Conservation (phyloP, 768 basidiomycete species). For the Boletus edulis region DNA sequence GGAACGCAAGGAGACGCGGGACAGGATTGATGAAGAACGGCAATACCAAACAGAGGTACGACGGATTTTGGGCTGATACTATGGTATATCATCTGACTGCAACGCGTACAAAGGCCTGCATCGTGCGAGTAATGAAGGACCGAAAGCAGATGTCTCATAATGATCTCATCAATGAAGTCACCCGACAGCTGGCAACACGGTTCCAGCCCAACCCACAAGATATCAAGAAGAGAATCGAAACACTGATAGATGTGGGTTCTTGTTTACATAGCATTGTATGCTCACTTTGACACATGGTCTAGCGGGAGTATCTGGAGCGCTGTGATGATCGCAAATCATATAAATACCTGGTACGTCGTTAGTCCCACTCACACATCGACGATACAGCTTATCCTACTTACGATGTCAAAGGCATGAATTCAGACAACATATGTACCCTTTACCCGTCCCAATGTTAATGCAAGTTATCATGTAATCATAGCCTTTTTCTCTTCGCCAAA, state of each 20-base stretch:
- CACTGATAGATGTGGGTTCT: conserved; percentile 79
- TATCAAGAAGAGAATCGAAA: conserved; percentile 94
- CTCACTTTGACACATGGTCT: neutral
- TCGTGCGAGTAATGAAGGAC: conserved; percentile 98
- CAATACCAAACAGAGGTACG: conserved; percentile 85
- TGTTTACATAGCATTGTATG: neutral
- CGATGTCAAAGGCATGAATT: conserved; percentile 24
- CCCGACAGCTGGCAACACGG: conserved; percentile 75
- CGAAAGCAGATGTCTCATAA: conserved; percentile 86
- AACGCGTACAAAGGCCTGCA: conserved; percentile 72
- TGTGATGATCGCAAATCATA: conserved; percentile 87
- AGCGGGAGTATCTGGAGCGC: conserved; percentile 95
- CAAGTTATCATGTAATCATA: neutral
- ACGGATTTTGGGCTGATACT: neutral
- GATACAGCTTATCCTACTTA: conserved; percentile 2
- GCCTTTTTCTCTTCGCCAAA: too few species aligned
- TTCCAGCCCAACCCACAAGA: conserved; percentile 83
- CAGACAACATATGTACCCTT: neutral
- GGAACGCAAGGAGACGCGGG: conserved; percentile 88
- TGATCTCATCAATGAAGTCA: conserved; percentile 88
- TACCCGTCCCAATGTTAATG: neutral
- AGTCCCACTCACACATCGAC: neutral
- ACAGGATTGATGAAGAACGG: conserved; percentile 89
- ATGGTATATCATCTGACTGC: neutral
- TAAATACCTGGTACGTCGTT: conserved; percentile 59